A percentile compares a stretch with the other conserved stretches of the same genome.
These are phyloP conservation scores for Paracamarosporium sp. DNA, from an alignment of 2,329 filamentous ascomycete species.

Conservation along the genomic window DNA sequence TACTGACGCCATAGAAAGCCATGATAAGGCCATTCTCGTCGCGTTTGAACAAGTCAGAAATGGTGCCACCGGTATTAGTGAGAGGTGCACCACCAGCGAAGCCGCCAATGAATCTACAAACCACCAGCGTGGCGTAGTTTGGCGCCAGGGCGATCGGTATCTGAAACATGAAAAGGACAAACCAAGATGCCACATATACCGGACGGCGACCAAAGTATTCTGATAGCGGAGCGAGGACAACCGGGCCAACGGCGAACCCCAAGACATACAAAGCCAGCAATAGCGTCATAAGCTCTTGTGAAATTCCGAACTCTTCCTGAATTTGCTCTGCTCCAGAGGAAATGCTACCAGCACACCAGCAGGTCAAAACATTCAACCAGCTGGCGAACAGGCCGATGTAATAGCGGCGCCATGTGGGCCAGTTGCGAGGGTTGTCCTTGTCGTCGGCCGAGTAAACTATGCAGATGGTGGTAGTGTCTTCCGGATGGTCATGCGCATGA, in stretches of 20 bases:
- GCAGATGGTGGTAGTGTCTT: too few species aligned
- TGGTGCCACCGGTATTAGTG: conserved; percentile 63
- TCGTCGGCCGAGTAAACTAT: too few species aligned
- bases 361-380: too few species aligned
- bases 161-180: conserved; percentile 33
- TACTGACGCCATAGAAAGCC: conserved; percentile 60
- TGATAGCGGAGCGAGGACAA: conserved; percentile 52
- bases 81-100: conserved; percentile 49
- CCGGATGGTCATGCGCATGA: too few species aligned
- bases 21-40: conserved; percentile 40
- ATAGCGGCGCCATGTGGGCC: too few species aligned
- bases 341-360: too few species aligned
- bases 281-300: too few species aligned
- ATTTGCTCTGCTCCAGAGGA: too few species aligned
- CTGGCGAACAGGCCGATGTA: too few species aligned
- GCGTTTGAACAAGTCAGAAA: conserved; percentile 60
- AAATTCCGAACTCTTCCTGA: too few species aligned
- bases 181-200: conserved; percentile 31
- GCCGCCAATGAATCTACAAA: conserved; percentile 57
- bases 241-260: conserved; percentile 5
- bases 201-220: conserved; percentile 51
- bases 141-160: conserved; percentile 38
- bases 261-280: too few species aligned
- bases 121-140: conserved; percentile 55
- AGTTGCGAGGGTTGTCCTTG: too few species aligned